A percentile compares a stretch with the other conserved stretches of the same genome.
phyloP scores from a whole-genome alignment of 164 flowering plant genomes.

The Stephania yunnanensis region DNA sequence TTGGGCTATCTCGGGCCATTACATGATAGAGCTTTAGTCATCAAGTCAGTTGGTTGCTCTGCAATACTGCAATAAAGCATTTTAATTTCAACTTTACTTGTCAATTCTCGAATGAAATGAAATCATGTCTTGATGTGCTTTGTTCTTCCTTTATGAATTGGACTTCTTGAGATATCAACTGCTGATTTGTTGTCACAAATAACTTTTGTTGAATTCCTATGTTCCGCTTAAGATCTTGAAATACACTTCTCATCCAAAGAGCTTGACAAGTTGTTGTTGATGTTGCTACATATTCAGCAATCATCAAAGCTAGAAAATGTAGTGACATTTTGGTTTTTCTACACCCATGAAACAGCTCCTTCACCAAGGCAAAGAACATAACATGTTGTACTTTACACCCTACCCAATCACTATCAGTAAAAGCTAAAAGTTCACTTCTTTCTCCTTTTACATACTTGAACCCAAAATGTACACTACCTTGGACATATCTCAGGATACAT shows the following conservation, averaged over 20 bases:
- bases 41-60: too few relatives aligned
- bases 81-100: too few relatives aligned
- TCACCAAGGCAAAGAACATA: constrained; percentile 5
- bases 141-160: not conserved
- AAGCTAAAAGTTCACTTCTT: constrained; percentile 7
- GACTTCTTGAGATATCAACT: not conserved
- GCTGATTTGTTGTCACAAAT: constrained; percentile 4
- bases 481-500: not conserved
- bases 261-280: constrained; percentile 8
- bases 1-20: too few relatives aligned
- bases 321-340: not conserved
- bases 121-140: not conserved
- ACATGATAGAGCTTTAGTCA: too few relatives aligned
- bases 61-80: too few relatives aligned
- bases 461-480: not conserved
- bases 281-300: constrained; percentile 17
- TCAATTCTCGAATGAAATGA: too few relatives aligned
- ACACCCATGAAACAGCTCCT: constrained; percentile 11
- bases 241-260: constrained; percentile 5
- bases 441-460: not conserved
- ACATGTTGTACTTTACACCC: constrained; percentile 8
- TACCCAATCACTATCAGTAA: constrained; percentile 10
- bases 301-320: constrained; percentile 14
- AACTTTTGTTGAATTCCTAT: not conserved
- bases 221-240: not conserved